phyloP scores from a whole-genome alignment of 352 stramenopile genomes.

The Thalassiosira mediterranea region DNA sequence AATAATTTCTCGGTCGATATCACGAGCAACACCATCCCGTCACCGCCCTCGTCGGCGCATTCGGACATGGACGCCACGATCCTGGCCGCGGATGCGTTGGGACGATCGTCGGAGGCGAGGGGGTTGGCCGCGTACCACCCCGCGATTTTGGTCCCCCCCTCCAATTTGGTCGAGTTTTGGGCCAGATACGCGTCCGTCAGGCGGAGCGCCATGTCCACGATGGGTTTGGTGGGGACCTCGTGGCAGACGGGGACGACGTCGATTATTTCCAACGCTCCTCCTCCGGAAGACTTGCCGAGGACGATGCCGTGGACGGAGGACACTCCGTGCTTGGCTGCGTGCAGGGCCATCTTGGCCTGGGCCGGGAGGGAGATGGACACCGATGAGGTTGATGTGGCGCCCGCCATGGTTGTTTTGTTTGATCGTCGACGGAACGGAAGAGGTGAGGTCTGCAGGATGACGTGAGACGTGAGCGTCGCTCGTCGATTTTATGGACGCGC shows the following conservation, averaged over 20 bases:
- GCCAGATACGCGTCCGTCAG: conserved; percentile 36
- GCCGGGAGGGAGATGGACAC: conserved; percentile 22
- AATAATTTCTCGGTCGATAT: too few relatives aligned
- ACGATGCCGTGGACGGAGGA: conserved; percentile 53
- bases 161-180: neutral
- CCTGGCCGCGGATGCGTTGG: conserved; percentile 34
- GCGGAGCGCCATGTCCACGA: conserved; percentile 50
- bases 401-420: too few relatives aligned
- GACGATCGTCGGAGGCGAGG: conserved; percentile 1
- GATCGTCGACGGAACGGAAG: too few relatives aligned
- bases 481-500: too few relatives aligned
- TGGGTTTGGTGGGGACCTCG: conserved; percentile 49
- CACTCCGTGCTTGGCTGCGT: conserved; percentile 32
- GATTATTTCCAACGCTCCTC: conserved; percentile 3
- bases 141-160: conserved; percentile 30
- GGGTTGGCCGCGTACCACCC: conserved; percentile 57
- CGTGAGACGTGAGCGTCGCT: too few relatives aligned
- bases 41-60: neutral
- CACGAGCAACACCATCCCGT: too few relatives aligned
- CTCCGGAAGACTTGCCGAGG: conserved; percentile 13
- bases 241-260: conserved; percentile 55
- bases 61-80: conserved; percentile 43
- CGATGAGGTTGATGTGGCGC: too few relatives aligned
- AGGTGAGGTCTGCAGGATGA: too few relatives aligned
- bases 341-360: conserved; percentile 56